A percentile compares a stretch with the other conserved stretches of the same genome.
These are phyloP conservation scores for Sporothrix mexicana DNA, from an alignment of 2,329 filamentous ascomycete genomes.

Conservation along the genomic window DNA sequence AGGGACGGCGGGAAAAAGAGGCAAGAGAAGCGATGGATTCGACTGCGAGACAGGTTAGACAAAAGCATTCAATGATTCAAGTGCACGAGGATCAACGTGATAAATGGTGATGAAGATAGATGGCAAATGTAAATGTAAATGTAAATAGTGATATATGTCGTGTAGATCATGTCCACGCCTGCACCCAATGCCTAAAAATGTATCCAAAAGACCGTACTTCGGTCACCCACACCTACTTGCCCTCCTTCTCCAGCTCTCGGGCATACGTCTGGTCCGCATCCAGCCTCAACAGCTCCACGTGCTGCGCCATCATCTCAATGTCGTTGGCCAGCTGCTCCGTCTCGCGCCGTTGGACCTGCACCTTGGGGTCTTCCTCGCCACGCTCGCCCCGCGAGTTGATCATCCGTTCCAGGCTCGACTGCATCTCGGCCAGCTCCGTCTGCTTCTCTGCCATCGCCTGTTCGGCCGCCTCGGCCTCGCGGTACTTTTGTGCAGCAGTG, in stretches of 20 bases:
- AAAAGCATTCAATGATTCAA: not conserved
- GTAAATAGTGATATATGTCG: not conserved
- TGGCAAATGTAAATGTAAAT: too few species aligned
- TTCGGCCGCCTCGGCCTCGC: constrained; percentile 46
- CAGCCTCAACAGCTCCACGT: constrained; percentile 49
- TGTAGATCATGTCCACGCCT: not conserved
- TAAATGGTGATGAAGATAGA: too few species aligned
- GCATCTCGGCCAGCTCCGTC: constrained; percentile 40
- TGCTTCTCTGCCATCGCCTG: constrained; percentile 45
- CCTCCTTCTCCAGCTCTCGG: constrained; percentile 48
- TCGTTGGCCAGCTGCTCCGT: constrained; percentile 45
- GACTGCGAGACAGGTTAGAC: not conserved
- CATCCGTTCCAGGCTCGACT: constrained; percentile 40
- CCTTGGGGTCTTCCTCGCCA: constrained; percentile 34
- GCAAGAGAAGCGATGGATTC: not conserved
- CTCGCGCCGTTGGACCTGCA: constrained; percentile 37
- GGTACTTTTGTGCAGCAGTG: constrained; percentile 45
- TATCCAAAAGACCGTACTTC: not conserved
- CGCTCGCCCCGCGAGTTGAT: constrained; percentile 33
- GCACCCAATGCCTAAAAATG: not conserved
- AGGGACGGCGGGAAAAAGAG: too few species aligned
- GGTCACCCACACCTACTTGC: constrained; percentile 27
- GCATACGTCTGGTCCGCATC: constrained; percentile 57
- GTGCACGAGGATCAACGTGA: too few species aligned
- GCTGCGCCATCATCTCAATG: constrained; percentile 48